Percentiles rank a stretch among this genome's conserved stretches.
Conservation (phyloP, 2,329 filamentous ascomycete genomes). For the Talaromyces sp. region DNA sequence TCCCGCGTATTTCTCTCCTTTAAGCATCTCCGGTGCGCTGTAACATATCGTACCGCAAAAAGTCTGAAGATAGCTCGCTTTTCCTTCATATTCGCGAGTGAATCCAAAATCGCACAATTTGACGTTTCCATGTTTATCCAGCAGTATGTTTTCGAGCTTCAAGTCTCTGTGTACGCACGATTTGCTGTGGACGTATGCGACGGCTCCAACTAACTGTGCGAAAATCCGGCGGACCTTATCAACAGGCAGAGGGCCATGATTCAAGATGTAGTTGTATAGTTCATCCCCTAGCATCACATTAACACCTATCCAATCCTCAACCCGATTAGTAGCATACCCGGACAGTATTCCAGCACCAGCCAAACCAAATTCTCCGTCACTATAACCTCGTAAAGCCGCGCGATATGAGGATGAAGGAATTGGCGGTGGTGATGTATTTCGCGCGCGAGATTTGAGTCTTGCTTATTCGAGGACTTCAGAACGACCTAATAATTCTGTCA, state of each 20-base stretch:
- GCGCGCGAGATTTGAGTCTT: conserved; percentile 90
- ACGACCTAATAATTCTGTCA: conserved; percentile 66
- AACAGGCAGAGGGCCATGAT: conserved; percentile 77
- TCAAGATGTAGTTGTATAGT: conserved; percentile 91
- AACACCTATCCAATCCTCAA: conserved; percentile 5
- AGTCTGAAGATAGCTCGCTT: conserved; percentile 90
- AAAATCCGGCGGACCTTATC: conserved; percentile 94
- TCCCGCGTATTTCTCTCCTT: conserved; percentile 94
- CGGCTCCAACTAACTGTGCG: conserved; percentile 89
- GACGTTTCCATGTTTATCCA: conserved; percentile 96
- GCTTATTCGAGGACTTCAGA: conserved; percentile 95
- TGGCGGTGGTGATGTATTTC: conserved; percentile 99
- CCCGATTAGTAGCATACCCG: conserved; percentile 56
- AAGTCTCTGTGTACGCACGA: conserved; percentile 95
- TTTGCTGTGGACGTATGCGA: conserved; percentile 91
- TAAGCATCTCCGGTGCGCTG: conserved; percentile 96
- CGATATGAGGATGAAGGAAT: conserved; percentile 96
- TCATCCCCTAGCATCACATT: conserved; percentile 69
- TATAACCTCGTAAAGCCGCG: conserved; percentile 94
- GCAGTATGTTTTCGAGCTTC: conserved; percentile 92
- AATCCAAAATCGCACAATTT: conserved; percentile 98
- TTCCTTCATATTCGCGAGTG: conserved; percentile 93
- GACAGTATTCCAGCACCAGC: conserved; percentile 95
- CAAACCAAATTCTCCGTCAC: conserved; percentile 93
- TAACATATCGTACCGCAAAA: conserved; percentile 98